Conservation (phyloP, 306 rosid genomes). For the Arachis hypogaea region DNA sequence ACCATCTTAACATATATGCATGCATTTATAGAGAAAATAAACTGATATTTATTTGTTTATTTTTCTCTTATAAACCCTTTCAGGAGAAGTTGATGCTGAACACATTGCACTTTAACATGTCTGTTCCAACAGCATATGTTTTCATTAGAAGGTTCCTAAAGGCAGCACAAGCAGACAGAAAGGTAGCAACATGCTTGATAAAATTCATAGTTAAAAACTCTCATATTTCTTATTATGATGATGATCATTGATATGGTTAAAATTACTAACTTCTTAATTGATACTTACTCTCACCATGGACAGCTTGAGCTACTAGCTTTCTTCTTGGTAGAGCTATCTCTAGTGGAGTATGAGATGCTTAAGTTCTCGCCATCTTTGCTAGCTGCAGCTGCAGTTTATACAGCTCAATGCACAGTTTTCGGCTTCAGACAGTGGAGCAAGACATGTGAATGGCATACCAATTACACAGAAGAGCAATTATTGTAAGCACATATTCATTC, state of each 20-base stretch:
- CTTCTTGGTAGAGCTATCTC: conserved; percentile 89
- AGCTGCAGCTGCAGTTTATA: conserved; percentile 88
- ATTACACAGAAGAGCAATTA: conserved; percentile 78
- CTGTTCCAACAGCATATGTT: conserved; percentile 85
- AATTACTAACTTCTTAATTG: not conserved
- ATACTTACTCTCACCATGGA: conserved; percentile 14
- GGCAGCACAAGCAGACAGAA: conserved; percentile 88
- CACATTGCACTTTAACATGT: conserved; percentile 84
- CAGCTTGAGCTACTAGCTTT: conserved; percentile 83
- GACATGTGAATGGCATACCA: conserved; percentile 90
- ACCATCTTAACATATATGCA: not conserved
- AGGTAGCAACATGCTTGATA: conserved; percentile 40
- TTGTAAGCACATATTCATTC: conserved; percentile 53
- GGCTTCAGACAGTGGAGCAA: conserved; percentile 75
- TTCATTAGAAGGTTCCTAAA: conserved; percentile 86
- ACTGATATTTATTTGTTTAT: conserved; percentile 11
- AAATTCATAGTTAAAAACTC: not conserved
- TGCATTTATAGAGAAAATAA: conserved; percentile 1
- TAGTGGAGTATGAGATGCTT: conserved; percentile 87
- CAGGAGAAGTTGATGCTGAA: conserved; percentile 91
- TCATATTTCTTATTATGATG: not conserved
- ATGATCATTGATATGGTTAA: not conserved
- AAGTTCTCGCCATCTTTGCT: conserved; percentile 77
- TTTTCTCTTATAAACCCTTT: not conserved
- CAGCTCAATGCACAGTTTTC: conserved; percentile 68